Conservation (phyloP, 805 yeast species). For the Sporopachydermia lactativora region DNA sequence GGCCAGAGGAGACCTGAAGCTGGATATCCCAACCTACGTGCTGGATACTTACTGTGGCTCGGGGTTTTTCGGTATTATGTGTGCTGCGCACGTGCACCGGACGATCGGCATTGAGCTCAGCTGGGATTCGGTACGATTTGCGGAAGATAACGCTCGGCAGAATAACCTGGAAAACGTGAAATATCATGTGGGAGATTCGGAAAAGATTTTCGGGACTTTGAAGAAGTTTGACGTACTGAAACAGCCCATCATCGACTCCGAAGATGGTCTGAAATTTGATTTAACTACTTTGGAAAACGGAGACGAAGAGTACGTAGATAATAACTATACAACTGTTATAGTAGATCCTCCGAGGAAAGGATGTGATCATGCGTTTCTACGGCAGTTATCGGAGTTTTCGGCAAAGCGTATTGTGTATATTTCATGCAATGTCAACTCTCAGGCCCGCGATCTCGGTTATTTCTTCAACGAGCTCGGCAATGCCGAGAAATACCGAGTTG, state of each 20-base stretch:
- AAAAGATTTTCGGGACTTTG: conserved; percentile 59
- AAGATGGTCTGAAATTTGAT: not conserved
- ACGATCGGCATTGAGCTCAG: conserved; percentile 92
- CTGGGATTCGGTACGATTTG: conserved; percentile 82
- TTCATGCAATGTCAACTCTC: conserved; percentile 95
- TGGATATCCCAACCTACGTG: conserved; percentile 37
- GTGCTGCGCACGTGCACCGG: conserved; percentile 65
- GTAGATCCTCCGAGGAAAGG: conserved; percentile 98
- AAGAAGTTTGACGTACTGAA: not conserved
- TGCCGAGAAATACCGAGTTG: conserved; percentile 54
- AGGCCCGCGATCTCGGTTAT: conserved; percentile 85
- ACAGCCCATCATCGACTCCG: not conserved
- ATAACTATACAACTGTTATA: conserved; percentile 65
- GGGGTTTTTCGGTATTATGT: conserved; percentile 82
- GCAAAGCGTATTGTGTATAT: conserved; percentile 89
- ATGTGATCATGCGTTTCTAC: conserved; percentile 76
- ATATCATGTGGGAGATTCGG: conserved; percentile 88
- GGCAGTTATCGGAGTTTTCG: conserved; percentile 68
- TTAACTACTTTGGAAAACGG: not conserved
- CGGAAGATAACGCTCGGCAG: conserved; percentile 61
- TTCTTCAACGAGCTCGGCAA: conserved; percentile 38
- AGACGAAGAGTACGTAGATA: not conserved
- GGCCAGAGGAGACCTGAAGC: conserved; percentile 13
- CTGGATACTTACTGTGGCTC: conserved; percentile 97
- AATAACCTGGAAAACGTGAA: conserved; percentile 68